Evolutionary conservation across 1,284 basidiomycete species (phyloP).

Genomic region (Rhodotorula sp.): DNA sequence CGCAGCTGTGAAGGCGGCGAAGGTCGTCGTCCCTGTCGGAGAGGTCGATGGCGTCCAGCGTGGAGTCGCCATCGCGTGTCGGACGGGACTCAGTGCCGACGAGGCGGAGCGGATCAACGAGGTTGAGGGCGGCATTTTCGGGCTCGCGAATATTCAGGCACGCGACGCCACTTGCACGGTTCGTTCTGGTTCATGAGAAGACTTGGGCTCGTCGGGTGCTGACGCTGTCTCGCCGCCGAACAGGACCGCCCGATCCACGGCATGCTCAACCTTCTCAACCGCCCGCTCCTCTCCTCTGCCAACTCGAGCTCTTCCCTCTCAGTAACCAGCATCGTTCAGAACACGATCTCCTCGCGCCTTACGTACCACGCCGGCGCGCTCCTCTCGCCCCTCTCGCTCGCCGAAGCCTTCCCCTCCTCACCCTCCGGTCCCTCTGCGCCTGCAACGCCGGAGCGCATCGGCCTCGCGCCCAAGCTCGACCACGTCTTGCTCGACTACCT

Average conservation of each 20-base stretch:
- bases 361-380: conserved; percentile 28
- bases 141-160: no score
- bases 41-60: neutral
- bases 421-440: neutral
- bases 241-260: conserved; percentile 35
- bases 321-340: conserved; percentile 4
- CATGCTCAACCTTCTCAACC: conserved; percentile 27
- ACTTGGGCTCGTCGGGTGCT: neutral
- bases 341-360: conserved; percentile 10
- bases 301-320: conserved; percentile 11
- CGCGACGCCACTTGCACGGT: no score
- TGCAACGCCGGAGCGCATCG: conserved; percentile 26
- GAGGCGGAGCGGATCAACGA: conserved; percentile 6
- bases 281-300: conserved; percentile 13
- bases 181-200: no score
- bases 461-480: conserved; percentile 23
- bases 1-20: conserved; percentile 7
- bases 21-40: conserved; percentile 32
- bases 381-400: conserved; percentile 5
- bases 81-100: neutral
- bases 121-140: conserved; percentile 29
- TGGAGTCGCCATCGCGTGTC: conserved; percentile 16
- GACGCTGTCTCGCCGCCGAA: neutral
- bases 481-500: conserved; percentile 37
- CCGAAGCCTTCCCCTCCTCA: neutral